Base-by-base conservation (phyloP, 2,329 filamentous ascomycete species). In the Talaromyces sp. region DNA sequence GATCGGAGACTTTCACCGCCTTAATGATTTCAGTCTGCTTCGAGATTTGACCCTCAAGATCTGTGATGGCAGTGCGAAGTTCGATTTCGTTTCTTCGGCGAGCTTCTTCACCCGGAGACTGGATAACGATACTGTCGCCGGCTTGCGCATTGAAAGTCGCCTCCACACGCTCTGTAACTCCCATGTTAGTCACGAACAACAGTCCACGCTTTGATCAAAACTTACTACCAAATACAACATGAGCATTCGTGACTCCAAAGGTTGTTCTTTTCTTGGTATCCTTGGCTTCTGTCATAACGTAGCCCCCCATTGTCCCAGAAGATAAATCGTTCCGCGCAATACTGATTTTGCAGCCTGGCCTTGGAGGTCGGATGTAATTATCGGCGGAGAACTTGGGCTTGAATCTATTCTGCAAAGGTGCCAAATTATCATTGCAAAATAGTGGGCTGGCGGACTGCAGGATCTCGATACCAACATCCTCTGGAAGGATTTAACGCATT, bases 161-260 rank as follows among this genome's bases (percentile, higher is more conserved):
- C 37, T 63, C 62, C 33, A 39, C 27, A 27, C 11, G 33, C 11
- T 7, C 62, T 63, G 43, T 43, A 9, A 25, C 10, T 33, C 37
- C 17, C 17, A 33, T 59, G 52, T 59, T 9, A 63, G 50, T 3
- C 9, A 43, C 7, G 7, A 7, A 43, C 17, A 43, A 17, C 39
- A 43, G 41, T 43, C 39, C 41, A n/a, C 41, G 6, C 41, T 3
- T 43, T 9, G 41, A n/a, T 54, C 31, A 22, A 50, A 45, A 37
- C 62, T 59, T 63, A 63, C 62, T 47, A 15, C 15, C 25, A 31
- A 63, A 35, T 37, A 25, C 62, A 27, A 63, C 54, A 49, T 63
- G 52, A n/a, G 39, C 62, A 63, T 58, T 59, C 39, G 62, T 63
- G 35, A 63, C 39, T 3, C 62, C 62, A 3, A 47, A 63, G 13